These are phyloP conservation scores for Lentinula lateritia DNA, from an alignment of 768 basidiomycete species.

Conservation along the genomic window DNA sequence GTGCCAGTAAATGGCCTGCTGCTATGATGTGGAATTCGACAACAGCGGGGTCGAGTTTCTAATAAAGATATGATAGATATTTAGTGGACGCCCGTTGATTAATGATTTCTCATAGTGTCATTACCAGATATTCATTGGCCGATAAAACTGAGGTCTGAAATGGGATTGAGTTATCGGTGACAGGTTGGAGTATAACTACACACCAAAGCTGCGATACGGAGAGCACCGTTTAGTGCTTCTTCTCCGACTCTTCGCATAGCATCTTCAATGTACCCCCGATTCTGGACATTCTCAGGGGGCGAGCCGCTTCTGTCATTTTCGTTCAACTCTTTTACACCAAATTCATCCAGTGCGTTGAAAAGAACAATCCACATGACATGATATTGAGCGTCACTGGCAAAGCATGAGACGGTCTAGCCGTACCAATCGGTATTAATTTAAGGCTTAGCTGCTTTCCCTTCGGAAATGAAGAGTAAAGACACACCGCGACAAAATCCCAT, in stretches of 20 bases:
- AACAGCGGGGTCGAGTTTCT: slow-evolving; percentile 82
- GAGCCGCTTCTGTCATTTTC: slow-evolving; percentile 31
- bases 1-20: slow-evolving; percentile 77
- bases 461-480: neutral
- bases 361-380: slow-evolving; percentile 90
- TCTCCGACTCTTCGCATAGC: slow-evolving; percentile 67
- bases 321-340: slow-evolving; percentile 73
- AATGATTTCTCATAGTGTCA: slow-evolving; percentile 17
- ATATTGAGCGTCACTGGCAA: slow-evolving; percentile 83
- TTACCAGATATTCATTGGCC: slow-evolving; percentile 81
- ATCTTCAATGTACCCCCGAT: slow-evolving; percentile 49
- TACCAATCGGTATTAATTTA: neutral
- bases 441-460: neutral
- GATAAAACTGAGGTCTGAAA: slow-evolving; percentile 74
- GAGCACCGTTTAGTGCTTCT: slow-evolving; percentile 79
- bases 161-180: neutral
- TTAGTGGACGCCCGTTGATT: neutral
- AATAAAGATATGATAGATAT: slow-evolving; percentile 6
- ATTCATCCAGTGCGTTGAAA: slow-evolving; percentile 80
- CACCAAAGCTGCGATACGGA: slow-evolving; percentile 86
- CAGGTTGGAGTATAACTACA: slow-evolving; percentile 16
- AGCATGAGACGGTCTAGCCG: slow-evolving; percentile 44
- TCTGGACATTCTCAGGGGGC: slow-evolving; percentile 26
- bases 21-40: slow-evolving; percentile 86
- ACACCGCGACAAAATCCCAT: slow-evolving; percentile 82